phyloP scores from a whole-genome alignment of 805 yeast species.

The Yarrowia sp. region DNA sequence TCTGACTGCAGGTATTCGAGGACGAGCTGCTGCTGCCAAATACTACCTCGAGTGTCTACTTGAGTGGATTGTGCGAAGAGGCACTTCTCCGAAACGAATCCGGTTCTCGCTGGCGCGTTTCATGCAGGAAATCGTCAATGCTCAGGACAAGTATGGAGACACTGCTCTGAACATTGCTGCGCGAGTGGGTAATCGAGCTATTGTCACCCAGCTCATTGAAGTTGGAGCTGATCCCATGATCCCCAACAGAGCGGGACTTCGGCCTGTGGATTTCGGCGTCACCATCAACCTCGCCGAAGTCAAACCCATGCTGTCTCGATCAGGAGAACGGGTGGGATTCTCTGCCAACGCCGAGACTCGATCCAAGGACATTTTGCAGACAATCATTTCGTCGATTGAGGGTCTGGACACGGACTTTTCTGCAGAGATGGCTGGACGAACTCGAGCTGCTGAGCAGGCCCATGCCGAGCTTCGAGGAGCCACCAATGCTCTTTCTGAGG shows the following conservation, averaged over 20 bases:
- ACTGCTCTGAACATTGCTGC: slow-evolving; percentile 93
- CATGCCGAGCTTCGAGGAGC: slow-evolving; percentile 59
- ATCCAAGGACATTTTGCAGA: slow-evolving; percentile 48
- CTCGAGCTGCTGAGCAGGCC: slow-evolving; percentile 50
- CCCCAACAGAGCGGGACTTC: slow-evolving; percentile 80
- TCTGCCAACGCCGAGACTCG: slow-evolving; percentile 30
- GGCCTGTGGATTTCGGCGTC: slow-evolving; percentile 84
- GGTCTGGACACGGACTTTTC: slow-evolving; percentile 60
- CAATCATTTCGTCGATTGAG: slow-evolving; percentile 51
- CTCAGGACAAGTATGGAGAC: slow-evolving; percentile 91
- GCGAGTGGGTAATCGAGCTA: slow-evolving; percentile 74
- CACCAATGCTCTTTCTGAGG: slow-evolving; percentile 50
- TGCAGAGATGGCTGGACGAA: slow-evolving; percentile 54
- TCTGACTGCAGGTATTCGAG: slow-evolving; percentile 71
- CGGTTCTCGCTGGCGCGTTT: slow-evolving; percentile 44
- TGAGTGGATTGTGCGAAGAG: slow-evolving; percentile 72
- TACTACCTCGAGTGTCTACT: slow-evolving; percentile 69
- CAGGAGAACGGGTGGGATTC: slow-evolving; percentile 15
- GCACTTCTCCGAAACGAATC: slow-evolving; percentile 34
- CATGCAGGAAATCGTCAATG: slow-evolving; percentile 72
- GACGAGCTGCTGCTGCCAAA: slow-evolving; percentile 67
- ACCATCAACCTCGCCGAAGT: slow-evolving; percentile 32
- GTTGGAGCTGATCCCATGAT: slow-evolving; percentile 83
- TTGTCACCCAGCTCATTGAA: slow-evolving; percentile 76
- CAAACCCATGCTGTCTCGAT: slow-evolving; percentile 13